Evolutionary conservation across 495 filamentous ascomycete species (phyloP).

Genomic region (Astrocystis sublimbata): DNA sequence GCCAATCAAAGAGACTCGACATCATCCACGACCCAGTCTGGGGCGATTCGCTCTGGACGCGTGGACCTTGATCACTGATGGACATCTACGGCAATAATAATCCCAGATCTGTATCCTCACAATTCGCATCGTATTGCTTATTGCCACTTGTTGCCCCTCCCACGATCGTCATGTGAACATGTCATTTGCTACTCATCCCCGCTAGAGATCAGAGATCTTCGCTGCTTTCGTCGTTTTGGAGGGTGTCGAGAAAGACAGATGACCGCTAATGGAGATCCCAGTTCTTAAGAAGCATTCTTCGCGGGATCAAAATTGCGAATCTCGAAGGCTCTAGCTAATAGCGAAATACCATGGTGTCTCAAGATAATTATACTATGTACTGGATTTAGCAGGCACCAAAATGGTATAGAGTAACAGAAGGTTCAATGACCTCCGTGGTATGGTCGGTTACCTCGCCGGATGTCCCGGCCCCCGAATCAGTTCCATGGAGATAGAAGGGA

Average conservation of each 20-base stretch:
- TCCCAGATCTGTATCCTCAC: neutral
- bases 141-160: conserved; percentile 10
- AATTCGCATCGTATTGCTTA: neutral
- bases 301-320: neutral
- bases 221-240: conserved; percentile 10
- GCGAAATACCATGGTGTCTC: neutral
- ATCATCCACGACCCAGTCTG: neutral
- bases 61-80: neutral
- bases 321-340: neutral
- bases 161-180: conserved; percentile 12
- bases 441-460: neutral
- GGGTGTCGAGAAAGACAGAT: neutral
- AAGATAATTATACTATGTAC: neutral
- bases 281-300: neutral
- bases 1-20: conserved; percentile 9
- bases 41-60: conserved; percentile 7
- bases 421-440: neutral
- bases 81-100: neutral
- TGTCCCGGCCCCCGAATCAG: neutral
- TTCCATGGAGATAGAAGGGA: neutral
- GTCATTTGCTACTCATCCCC: conserved; percentile 13
- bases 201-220: conserved; percentile 21
- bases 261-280: conserved; percentile 5
- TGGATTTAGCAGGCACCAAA: neutral
- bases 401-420: neutral